These are phyloP conservation scores for Saturnispora dispora DNA, from an alignment of 805 yeast genomes.

Conservation along the genomic window DNA sequence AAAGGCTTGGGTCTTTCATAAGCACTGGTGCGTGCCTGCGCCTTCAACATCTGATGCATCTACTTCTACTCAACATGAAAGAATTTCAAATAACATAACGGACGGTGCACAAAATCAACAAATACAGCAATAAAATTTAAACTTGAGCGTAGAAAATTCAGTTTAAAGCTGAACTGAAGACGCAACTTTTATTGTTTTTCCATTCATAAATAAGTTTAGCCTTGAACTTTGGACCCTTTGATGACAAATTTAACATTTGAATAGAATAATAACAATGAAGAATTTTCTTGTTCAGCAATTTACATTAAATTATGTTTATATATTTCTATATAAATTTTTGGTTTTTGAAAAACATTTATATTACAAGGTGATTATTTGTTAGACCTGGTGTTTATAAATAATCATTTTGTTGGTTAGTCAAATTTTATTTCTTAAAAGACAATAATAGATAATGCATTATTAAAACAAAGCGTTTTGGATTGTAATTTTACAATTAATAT, in stretches of 20 bases:
- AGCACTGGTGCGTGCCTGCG: slow-evolving; percentile 75
- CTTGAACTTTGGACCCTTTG: too few relatives aligned
- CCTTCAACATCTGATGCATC: slow-evolving; percentile 9
- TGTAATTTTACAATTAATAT: background rate
- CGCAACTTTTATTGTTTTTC: too few relatives aligned
- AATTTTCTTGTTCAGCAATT: too few relatives aligned
- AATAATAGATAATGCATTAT: background rate
- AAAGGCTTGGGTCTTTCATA: slow-evolving; percentile 85
- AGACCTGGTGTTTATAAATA: background rate
- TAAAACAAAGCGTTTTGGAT: background rate
- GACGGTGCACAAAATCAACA: background rate
- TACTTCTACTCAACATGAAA: background rate
- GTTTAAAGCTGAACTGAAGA: too few relatives aligned
- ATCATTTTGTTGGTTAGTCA: background rate
- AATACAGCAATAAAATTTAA: background rate
- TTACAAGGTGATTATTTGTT: background rate
- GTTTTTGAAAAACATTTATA: background rate
- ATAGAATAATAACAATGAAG: too few relatives aligned
- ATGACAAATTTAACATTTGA: too few relatives aligned
- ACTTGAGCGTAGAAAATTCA: background rate
- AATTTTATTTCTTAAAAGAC: background rate
- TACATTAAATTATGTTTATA: background rate
- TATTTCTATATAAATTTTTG: background rate
- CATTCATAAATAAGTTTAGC: too few relatives aligned
- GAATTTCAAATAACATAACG: background rate